Base-by-base conservation (phyloP, 768 basidiomycete genomes). In the Tulasnella sp. region DNA sequence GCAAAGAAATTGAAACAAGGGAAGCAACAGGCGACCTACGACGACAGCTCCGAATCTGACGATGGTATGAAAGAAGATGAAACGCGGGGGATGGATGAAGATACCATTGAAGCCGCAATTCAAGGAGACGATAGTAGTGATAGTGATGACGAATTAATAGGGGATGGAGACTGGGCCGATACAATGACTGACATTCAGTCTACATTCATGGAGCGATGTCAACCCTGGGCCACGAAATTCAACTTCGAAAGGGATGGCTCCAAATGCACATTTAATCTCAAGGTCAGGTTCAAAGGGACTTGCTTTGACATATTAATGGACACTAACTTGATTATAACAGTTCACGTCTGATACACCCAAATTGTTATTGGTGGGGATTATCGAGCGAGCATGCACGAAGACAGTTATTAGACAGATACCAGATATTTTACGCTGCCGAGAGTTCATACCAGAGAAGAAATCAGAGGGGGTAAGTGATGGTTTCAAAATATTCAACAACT, bases 331-430 rank as follows among this genome's bases (percentile, higher is more conserved):
- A 4, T 42, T 31, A 48, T 15, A 19, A 46, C 55, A 98, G 90
- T 92, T 98, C 69, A 70, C 75, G 9, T 76, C 83, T 37, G 79
- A 86, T 59, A 81, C 90, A 63, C 91, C 91, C 9, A 98, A 98
- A 66, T 72, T 99, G 29, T 72, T 99, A 19, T 74, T 99, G 37
- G 89, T 98, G 42, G 93, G 91, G 41, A 79, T 99, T 55, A 74
- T 98, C 51, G 95, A 98, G 64, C 74, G 81, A 48, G 77, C 81
- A 9, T 96, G 92, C 65, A 72, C 79, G 39, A 77, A 77, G 46
- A 84, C 89, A 2, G 71, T 98, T 57, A 71, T 99, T 52, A 86
- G 90, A 47, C 85, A 96, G 65, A 88, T 98, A 48, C 77, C 83
- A 4, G 81, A 82, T 13, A 93, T 99, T 61, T 74, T 74, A 3